These are phyloP conservation scores for Arachnomyces sp. DNA, from an alignment of 2,329 filamentous ascomycete species.

Conservation along the genomic window DNA sequence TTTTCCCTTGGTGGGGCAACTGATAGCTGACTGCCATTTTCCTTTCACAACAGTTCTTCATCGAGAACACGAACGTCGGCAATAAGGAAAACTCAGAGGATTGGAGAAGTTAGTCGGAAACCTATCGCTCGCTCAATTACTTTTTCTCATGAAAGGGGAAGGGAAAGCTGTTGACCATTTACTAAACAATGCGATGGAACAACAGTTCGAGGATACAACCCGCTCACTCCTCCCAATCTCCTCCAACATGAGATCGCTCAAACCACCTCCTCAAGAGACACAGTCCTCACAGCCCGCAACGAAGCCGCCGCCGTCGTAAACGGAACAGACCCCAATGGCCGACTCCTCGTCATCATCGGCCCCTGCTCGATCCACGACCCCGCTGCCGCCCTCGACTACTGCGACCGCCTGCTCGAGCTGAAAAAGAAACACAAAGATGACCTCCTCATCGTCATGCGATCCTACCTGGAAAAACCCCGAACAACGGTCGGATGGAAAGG, in stretches of 20 bases:
- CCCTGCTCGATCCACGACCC: conserved; percentile 98
- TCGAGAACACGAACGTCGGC: conserved; percentile 71
- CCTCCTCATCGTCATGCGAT: conserved; percentile 91
- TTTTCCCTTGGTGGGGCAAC: background rate
- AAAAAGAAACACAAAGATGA: conserved; percentile 86
- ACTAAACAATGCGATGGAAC: conserved; percentile 1
- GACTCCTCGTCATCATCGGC: conserved; percentile 74
- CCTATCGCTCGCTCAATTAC: conserved; percentile 2
- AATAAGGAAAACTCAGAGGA: conserved; percentile 68
- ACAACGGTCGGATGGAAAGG: conserved; percentile 99
- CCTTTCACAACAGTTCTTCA: conserved; percentile 55
- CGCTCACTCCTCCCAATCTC: conserved; percentile 83
- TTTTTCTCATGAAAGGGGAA: too few relatives aligned
- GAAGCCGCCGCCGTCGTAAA: conserved; percentile 57
- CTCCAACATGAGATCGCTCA: conserved; percentile 82
- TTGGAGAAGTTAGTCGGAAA: conserved; percentile 63
- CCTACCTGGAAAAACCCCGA: conserved; percentile 96
- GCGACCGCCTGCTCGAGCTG: conserved; percentile 68
- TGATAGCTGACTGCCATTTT: conserved; percentile 7
- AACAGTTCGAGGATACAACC: conserved; percentile 80
- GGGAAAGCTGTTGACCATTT: too few relatives aligned
- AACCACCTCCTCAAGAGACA: conserved; percentile 37
- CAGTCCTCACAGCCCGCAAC: conserved; percentile 53
- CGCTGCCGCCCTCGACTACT: conserved; percentile 83
- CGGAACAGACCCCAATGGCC: conserved; percentile 48